Evolutionary conservation across 495 filamentous ascomycete genomes (phyloP).

Genomic region (Penicillium chermesinum): DNA sequence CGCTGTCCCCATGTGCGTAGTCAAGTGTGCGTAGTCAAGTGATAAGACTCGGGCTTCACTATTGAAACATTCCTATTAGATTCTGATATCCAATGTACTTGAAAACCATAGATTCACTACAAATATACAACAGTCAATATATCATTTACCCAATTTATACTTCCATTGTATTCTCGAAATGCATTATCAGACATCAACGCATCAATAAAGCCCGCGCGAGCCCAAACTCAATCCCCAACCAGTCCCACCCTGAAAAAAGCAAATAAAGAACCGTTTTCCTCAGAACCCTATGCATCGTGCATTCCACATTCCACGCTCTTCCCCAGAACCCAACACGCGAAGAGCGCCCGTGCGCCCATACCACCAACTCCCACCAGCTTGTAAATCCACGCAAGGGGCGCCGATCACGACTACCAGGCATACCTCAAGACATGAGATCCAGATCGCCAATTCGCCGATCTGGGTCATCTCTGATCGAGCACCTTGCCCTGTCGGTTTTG

Average conservation of each 20-base stretch:
- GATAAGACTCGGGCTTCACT: too few species aligned
- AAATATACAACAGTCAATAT: too few species aligned
- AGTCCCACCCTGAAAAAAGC: background rate
- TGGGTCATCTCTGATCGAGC: background rate
- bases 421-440: background rate
- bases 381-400: constrained; percentile 18
- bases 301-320: constrained; percentile 8
- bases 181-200: background rate
- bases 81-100: too few species aligned
- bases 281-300: background rate
- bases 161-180: too few species aligned
- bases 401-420: constrained; percentile 8
- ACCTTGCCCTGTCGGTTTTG: too few species aligned
- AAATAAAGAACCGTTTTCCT: background rate
- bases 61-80: too few species aligned
- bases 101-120: too few species aligned
- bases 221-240: background rate
- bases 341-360: constrained; percentile 2
- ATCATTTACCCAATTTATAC: too few species aligned
- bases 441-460: background rate
- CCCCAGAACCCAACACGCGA: constrained; percentile 9
- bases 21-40: too few species aligned
- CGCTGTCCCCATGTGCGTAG: too few species aligned
- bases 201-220: background rate
- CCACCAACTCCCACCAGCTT: constrained; percentile 6